A percentile compares a stretch with the other conserved stretches of the same genome.
These are phyloP conservation scores for Neurospora discreta DNA, from an alignment of 495 filamentous ascomycete species.

Conservation along the genomic window DNA sequence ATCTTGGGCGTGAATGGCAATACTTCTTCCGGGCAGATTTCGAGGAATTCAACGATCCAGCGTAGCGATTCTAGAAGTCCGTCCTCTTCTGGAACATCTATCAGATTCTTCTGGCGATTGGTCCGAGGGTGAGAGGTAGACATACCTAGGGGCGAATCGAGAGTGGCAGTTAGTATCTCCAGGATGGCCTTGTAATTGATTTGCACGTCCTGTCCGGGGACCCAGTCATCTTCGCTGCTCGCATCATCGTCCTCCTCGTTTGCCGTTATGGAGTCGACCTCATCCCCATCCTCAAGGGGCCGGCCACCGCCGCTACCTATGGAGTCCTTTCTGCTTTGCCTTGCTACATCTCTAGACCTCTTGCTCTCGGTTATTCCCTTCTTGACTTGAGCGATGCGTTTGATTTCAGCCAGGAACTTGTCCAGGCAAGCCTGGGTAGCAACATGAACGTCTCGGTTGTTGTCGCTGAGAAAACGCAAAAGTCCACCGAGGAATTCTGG, in stretches of 20 bases:
- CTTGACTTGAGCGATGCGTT: slow-evolving; percentile 83
- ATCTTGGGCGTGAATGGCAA: slow-evolving; percentile 87
- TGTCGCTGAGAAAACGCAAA: slow-evolving; percentile 84
- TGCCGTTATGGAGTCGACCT: slow-evolving; percentile 47
- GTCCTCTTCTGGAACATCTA: slow-evolving; percentile 56
- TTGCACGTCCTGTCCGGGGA: slow-evolving; percentile 93
- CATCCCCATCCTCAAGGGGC: slow-evolving; percentile 32
- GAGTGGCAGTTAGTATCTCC: slow-evolving; percentile 81
- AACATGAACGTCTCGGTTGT: slow-evolving; percentile 85
- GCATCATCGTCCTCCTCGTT: slow-evolving; percentile 46
- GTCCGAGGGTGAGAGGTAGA: not conserved
- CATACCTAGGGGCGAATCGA: slow-evolving; percentile 72
- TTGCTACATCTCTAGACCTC: slow-evolving; percentile 57
- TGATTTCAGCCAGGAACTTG: slow-evolving; percentile 87
- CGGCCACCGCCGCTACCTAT: slow-evolving; percentile 49
- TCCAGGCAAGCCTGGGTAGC: slow-evolving; percentile 86
- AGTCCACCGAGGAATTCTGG: slow-evolving; percentile 87
- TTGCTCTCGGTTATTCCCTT: slow-evolving; percentile 83
- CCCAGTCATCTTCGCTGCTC: slow-evolving; percentile 79
- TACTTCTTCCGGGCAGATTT: slow-evolving; percentile 97
- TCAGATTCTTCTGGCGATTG: slow-evolving; percentile 10
- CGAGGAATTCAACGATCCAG: slow-evolving; percentile 95
- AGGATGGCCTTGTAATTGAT: slow-evolving; percentile 88
- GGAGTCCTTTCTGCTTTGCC: slow-evolving; percentile 51
- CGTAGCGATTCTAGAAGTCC: slow-evolving; percentile 81